Base-by-base conservation (phyloP, 2,329 filamentous ascomycete species). In the Claviceps monticola region DNA sequence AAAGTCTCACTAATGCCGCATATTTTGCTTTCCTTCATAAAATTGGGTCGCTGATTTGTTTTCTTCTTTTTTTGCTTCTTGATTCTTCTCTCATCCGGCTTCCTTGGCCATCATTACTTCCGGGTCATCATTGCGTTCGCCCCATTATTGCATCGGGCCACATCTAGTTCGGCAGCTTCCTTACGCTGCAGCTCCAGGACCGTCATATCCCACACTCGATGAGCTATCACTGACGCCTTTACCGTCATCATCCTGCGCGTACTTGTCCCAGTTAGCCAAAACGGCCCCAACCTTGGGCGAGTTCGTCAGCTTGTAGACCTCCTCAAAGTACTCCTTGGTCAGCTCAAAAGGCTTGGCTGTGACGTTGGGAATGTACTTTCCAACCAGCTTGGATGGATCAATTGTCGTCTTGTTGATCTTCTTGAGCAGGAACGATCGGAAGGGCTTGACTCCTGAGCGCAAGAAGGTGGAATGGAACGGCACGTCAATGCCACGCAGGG, bases 371-470 rank as follows among this genome's bases (percentile, higher is more conserved):
- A 98, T 97, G 73, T 98, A 98, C 73, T 98, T 98, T 63, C 93
- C 93, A 59, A 98, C 79, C 63, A 98, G 74, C 78, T 97, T 97
- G 67, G 87, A 86, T 5, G 93, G 93, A 68, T 98, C 93, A 68
- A 98, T 97, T 51, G 87, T 94, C 23, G 90, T 96, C 82, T 95
- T 95, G 79, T 97, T 89, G 74, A 98, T 97, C 81, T 98, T 98
- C 86, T 97, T 98, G 61, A 97, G 84, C 66, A 98, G 71, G 81
- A 98, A 98, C 45, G 84, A 91, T 59, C 93, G 82, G 88, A 98
- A 98, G 46, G 94, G 93, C 78, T 98, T 98, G 69, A 98, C 93
- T 62, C 93, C 94, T 41, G 89, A 95, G 52, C 94, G 87, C 71
- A 98, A 74, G 78, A 98, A 98, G 17, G 93, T 98, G 61, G 86